Evolutionary conservation across 2,329 filamentous ascomycete genomes (phyloP), one percentile per base, ranked within the genome.

Genomic region (Hypoxylon sp.): DNA sequence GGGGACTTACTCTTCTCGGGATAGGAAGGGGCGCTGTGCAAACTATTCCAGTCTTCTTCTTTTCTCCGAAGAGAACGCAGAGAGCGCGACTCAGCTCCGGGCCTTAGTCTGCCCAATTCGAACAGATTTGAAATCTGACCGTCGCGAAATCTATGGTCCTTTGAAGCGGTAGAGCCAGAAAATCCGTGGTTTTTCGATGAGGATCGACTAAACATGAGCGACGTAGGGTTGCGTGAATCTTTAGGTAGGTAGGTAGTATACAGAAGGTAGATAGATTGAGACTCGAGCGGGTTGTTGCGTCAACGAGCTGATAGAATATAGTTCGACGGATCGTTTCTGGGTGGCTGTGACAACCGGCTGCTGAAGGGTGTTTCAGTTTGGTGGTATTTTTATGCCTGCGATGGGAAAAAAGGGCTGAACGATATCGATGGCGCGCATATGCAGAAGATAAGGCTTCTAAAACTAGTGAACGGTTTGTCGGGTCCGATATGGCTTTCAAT

Each of bases 191-290:
- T 63, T 72, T 78, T 81, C 67, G 76, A 75, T 68, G 78, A 79
- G 63, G 80, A 82, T 78, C 80, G 79, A 78, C 77, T 78, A 74
- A 83, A 83, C 81, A 83, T 83, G 77, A 80, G 80, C 56, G 50
- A 67, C 67, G 67, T 61, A 61, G 48, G 50, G 30, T 16, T 48
- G 27, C 37, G 60, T 59, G 34, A 60, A 37, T 56, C 29, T 60
- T 16, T 58, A 51, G 45, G 27, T 62, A 45, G 54, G 55, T 56
- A 57, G 39, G 39, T 41, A 32, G 47, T 60, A 59, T 57, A 47
- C 47, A 52, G 45, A 45, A 50, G 25, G 14, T 57, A 50, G 52
- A 34, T 41, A 34, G 37, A 46, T 30, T 45, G 14, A 52, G 50
- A 39, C 16, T 62, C 21, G 52, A 47, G 47, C 37, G 27, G 54